Percentiles rank a stretch among this genome's conserved stretches.
Conservation (phyloP, 2,329 filamentous ascomycete genomes). For the Cercospora sp. region DNA sequence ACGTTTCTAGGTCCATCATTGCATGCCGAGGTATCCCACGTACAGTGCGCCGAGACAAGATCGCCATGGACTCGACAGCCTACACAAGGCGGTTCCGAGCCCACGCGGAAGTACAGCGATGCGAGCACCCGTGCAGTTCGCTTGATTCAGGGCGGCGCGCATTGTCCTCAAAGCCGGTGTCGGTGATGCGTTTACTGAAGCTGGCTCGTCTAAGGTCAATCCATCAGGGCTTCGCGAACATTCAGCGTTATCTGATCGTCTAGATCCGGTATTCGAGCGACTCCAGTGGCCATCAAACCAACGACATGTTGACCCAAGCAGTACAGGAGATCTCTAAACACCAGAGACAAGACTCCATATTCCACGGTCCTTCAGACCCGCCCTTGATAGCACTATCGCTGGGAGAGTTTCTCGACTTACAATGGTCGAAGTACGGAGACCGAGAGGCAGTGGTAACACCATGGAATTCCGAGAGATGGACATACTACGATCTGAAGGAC, state of each 20-base stretch:
- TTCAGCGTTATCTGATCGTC: conserved; percentile 17
- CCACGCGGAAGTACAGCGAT: background rate
- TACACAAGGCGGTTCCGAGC: background rate
- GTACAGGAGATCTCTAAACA: conserved; percentile 21
- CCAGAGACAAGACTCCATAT: conserved; percentile 51
- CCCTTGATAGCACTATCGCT: conserved; percentile 71
- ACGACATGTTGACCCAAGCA: conserved; percentile 7
- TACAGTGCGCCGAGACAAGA: background rate
- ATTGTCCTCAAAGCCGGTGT: conserved; percentile 7
- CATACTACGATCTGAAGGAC: conserved; percentile 51
- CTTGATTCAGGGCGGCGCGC: background rate
- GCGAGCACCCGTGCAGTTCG: background rate
- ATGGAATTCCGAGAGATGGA: conserved; percentile 75
- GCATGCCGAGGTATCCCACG: background rate
- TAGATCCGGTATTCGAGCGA: conserved; percentile 3
- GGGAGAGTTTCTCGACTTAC: conserved; percentile 70
- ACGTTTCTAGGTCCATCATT: background rate
- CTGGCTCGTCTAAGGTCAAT: background rate
- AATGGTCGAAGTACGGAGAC: conserved; percentile 64
- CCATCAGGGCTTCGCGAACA: background rate
- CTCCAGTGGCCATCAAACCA: conserved; percentile 14
- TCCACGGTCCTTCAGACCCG: conserved; percentile 68
- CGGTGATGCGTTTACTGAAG: conserved; percentile 3
- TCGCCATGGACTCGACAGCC: background rate
- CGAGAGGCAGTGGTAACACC: conserved; percentile 71